Conservation (phyloP, 1,139 yeast genomes). For the Cylindricascospora bacillispora region DNA sequence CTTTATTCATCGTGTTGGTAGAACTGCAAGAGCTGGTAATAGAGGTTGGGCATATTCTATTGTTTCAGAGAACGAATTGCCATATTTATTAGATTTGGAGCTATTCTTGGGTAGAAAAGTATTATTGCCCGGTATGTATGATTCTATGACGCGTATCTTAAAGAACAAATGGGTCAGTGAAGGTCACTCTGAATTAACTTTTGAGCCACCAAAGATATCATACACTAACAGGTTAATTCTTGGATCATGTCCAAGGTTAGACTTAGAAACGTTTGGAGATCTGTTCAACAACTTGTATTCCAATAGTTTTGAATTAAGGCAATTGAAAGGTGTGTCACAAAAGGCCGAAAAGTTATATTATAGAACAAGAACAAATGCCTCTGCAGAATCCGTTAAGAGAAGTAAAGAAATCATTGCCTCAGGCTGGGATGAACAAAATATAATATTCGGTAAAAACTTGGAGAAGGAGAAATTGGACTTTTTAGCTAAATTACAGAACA, state of each 20-base stretch:
- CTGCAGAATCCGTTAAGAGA: slow-evolving; percentile 71
- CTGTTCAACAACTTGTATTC: slow-evolving; percentile 49
- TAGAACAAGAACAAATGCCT: slow-evolving; percentile 79
- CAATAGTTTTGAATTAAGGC: slow-evolving; percentile 57
- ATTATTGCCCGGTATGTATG: slow-evolving; percentile 55
- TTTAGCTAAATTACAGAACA: slow-evolving; percentile 54
- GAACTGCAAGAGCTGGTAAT: slow-evolving; percentile 99
- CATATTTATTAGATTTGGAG: slow-evolving; percentile 83
- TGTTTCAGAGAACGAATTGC: slow-evolving; percentile 73
- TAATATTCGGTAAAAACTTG: slow-evolving; percentile 57
- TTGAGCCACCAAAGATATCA: slow-evolving; percentile 43
- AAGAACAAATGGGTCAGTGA: slow-evolving; percentile 33
- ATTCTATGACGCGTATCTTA: slow-evolving; percentile 42
- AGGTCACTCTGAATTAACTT: slow-evolving; percentile 25
- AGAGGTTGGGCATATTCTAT: slow-evolving; percentile 96
- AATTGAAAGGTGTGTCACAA: slow-evolving; percentile 55
- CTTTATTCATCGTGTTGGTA: slow-evolving; percentile 93
- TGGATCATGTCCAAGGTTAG: slow-evolving; percentile 69
- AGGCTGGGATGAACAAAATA: slow-evolving; percentile 85
- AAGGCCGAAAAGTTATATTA: slow-evolving; percentile 84
- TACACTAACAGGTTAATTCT: slow-evolving; percentile 69
- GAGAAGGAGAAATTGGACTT: slow-evolving; percentile 68
- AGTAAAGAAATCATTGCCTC: slow-evolving; percentile 66
- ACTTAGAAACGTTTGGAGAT: slow-evolving; percentile 62
- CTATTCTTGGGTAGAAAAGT: slow-evolving; percentile 79